These are phyloP conservation scores for Aureobasidium sp. DNA, from an alignment of 2,329 filamentous ascomycete species.

Conservation along the genomic window DNA sequence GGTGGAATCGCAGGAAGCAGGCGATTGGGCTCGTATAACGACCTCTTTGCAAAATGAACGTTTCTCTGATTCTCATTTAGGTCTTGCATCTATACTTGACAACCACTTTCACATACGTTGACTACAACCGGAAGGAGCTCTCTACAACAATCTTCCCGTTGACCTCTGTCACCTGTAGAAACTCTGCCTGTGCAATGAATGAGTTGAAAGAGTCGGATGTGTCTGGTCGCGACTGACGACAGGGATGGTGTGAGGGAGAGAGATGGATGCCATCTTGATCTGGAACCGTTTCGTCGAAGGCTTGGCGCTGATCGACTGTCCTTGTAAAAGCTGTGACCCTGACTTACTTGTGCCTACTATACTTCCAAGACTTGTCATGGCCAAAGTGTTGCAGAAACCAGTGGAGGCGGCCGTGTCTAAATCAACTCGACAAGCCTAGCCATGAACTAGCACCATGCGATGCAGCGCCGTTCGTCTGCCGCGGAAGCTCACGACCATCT, in stretches of 20 bases:
- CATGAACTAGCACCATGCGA: not conserved
- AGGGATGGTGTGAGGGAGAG: not conserved
- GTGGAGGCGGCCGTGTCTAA: not conserved
- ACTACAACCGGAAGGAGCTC: not conserved
- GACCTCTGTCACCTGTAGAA: not conserved
- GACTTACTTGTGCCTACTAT: not conserved
- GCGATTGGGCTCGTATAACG: not conserved
- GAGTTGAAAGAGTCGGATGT: not conserved
- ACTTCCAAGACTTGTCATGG: not conserved
- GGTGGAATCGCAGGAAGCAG: not conserved
- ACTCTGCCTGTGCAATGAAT: not conserved
- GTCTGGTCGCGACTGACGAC: not conserved
- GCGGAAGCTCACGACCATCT: not conserved
- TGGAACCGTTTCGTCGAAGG: not conserved
- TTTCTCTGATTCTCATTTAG: constrained; percentile 8
- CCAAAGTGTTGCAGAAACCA: not conserved
- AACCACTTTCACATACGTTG: constrained; percentile 3
- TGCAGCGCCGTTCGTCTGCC: not conserved
- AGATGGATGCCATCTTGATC: not conserved
- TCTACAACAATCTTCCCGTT: not conserved
- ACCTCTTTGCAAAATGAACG: not conserved
- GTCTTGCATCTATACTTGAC: not conserved
- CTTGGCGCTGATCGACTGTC: not conserved
- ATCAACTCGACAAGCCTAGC: not conserved
- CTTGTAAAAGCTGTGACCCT: not conserved